Evolutionary conservation across 371 early-diverging fungal genomes (phyloP), one percentile per base, ranked within the genome.

Genomic region (Coemansia sp.): DNA sequence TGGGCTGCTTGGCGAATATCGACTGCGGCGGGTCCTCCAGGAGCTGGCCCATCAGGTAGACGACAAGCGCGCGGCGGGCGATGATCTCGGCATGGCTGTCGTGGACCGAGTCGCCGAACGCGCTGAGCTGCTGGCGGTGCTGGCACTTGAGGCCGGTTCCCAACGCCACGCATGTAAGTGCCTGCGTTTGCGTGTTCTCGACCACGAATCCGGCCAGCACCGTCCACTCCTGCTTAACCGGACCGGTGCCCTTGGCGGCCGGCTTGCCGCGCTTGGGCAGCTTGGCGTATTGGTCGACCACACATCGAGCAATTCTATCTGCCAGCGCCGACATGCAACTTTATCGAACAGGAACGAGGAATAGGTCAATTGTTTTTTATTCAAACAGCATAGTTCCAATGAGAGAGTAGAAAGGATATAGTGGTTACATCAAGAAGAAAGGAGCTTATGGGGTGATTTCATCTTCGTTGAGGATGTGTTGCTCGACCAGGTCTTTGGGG

Each of bases 111-210:
- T 87, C 85, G 34, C 92, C 93, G 35, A 76, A 72, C 5, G 65
- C 68, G 59, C 81, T 77, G 39, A 89, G 80, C 70, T 86, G 85
- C 58, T 79, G 80, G 56, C 79, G 76, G n/a, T 86, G 80, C 49
- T 90, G 79, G 57, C 94, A 94, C 80, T 93, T 94, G 49, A 93
- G 83, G 10, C 94, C 94, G 5, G 93, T 91, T 5, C 94, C 91
- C 43, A 90, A 60, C 6, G 91, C 85, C 40, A 90, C 83, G 45
- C 87, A 87, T 49, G 79, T 58, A 10, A 85, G 53, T 2, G 63
- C 65, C 69, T 75, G 47, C 34, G 51, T 42, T 49, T 70, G 47
- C 7, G 71, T 36, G 45, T 68, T 11, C 57, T 76, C 74, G 7
- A 63, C 31, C 13, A 90, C 86, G 55, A 93, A 86, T 2, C 89